Evolutionary conservation across 1,139 yeast species (phyloP).

Genomic region (Taiozyma sp.): DNA sequence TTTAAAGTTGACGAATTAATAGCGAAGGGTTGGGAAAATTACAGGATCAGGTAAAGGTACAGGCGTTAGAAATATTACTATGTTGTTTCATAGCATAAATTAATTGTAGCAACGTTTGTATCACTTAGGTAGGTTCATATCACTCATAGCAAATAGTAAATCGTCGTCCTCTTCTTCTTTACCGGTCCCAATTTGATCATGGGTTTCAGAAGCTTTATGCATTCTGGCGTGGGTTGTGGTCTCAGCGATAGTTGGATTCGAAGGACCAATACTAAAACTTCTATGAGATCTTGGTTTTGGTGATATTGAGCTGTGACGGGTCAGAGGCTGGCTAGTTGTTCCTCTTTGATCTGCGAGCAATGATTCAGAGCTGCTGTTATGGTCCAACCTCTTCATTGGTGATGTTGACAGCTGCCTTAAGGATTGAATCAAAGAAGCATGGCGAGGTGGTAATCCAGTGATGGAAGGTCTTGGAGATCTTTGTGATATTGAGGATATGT

Average conservation of each 20-base stretch:
- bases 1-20: not conserved
- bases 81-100: not conserved
- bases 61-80: not conserved
- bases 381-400: slow-evolving; percentile 37
- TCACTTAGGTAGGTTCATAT: slow-evolving; percentile 49
- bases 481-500: slow-evolving; percentile 8
- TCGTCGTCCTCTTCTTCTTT: slow-evolving; percentile 72
- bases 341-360: slow-evolving; percentile 16
- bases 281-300: slow-evolving; percentile 22
- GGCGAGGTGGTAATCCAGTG: not conserved
- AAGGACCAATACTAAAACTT: slow-evolving; percentile 26
- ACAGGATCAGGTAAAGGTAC: not conserved
- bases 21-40: not conserved
- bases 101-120: not conserved
- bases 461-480: slow-evolving; percentile 6
- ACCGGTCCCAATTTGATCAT: slow-evolving; percentile 9
- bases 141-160: slow-evolving; percentile 84
- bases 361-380: slow-evolving; percentile 22
- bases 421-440: slow-evolving; percentile 4
- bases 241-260: slow-evolving; percentile 33
- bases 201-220: slow-evolving; percentile 28
- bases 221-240: slow-evolving; percentile 34
- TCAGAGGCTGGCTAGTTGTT: slow-evolving; percentile 11
- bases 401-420: slow-evolving; percentile 11
- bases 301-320: slow-evolving; percentile 17